These are phyloP conservation scores for Tympanopsis confertula DNA, from an alignment of 2,329 filamentous ascomycete genomes.

Conservation along the genomic window DNA sequence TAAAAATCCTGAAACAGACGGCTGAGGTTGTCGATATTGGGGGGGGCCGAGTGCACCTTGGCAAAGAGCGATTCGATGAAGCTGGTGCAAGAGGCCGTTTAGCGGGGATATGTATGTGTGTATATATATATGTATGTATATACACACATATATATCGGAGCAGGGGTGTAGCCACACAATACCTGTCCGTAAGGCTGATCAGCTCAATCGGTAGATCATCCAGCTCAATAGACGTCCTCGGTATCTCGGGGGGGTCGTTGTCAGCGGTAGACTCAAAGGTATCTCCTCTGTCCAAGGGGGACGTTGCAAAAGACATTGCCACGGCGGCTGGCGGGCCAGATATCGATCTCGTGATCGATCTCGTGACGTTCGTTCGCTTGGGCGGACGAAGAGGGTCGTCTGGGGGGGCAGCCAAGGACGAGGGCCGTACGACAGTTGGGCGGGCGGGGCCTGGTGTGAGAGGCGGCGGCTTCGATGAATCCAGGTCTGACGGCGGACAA, in stretches of 20 bases:
- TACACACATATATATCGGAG: not conserved
- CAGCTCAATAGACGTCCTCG: conserved; percentile 54
- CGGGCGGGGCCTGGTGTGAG: too few relatives aligned
- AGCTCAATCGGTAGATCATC: conserved; percentile 92
- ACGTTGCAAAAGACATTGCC: conserved; percentile 13
- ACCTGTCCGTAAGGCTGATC: conserved; percentile 80
- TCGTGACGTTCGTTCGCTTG: too few relatives aligned
- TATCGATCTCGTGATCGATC: not conserved
- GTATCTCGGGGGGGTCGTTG: conserved; percentile 31
- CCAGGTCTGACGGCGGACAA: too few relatives aligned
- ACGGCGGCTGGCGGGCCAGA: not conserved
- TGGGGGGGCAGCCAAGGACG: too few relatives aligned
- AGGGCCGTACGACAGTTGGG: too few relatives aligned
- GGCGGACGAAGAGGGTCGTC: too few relatives aligned
- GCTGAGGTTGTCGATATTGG: conserved; percentile 71
- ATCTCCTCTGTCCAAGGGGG: conserved; percentile 23
- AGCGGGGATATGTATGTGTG: not conserved
- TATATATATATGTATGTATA: conserved; percentile 3
- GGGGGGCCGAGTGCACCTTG: conserved; percentile 74
- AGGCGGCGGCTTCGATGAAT: too few relatives aligned
- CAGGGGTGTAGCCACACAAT: conserved; percentile 10
- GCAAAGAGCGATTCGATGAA: conserved; percentile 85
- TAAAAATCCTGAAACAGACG: conserved; percentile 95
- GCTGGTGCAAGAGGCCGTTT: conserved; percentile 27
- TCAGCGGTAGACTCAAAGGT: conserved; percentile 36